A percentile compares a stretch with the other conserved stretches of the same genome.
Conservation (phyloP, 306 rosid species). For the Cucumis melo region DNA sequence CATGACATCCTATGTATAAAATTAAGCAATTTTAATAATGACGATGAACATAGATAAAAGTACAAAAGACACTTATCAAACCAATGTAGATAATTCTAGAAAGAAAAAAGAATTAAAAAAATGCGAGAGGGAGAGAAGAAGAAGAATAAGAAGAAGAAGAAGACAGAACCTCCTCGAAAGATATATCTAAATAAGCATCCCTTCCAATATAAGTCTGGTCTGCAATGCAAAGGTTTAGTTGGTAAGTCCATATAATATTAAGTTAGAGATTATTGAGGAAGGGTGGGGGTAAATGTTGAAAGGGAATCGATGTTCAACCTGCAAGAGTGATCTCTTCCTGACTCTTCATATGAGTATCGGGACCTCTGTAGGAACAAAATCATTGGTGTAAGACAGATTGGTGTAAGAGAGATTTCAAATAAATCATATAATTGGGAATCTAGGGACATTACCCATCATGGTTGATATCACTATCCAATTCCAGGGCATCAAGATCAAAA, state of each 20-base stretch:
- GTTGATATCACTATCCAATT: constrained; percentile 17
- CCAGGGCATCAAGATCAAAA: constrained; percentile 53
- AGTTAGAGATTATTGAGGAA: not conserved
- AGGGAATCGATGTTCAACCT: constrained; percentile 25
- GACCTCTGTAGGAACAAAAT: constrained; percentile 25
- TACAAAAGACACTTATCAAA: not conserved
- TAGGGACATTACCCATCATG: constrained; percentile 25
- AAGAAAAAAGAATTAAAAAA: no score
- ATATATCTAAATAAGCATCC: constrained; percentile 32
- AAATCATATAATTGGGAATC: not conserved
- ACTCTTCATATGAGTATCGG: constrained; percentile 36
- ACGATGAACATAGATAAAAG: not conserved
- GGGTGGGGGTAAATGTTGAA: not conserved
- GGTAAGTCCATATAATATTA: not conserved
- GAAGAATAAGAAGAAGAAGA: not conserved
- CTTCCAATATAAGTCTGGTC: constrained; percentile 37
- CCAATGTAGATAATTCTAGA: no score
- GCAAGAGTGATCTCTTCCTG: constrained; percentile 56
- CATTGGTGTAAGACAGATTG: not conserved
- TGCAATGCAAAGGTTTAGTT: constrained; percentile 15
- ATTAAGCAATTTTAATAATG: not conserved
- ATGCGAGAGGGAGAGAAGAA: no score
- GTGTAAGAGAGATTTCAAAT: not conserved
- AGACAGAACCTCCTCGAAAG: constrained; percentile 53
- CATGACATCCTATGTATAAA: constrained; percentile 31